Conservation (phyloP, 768 basidiomycete species). For the Boletus rex-veris region DNA sequence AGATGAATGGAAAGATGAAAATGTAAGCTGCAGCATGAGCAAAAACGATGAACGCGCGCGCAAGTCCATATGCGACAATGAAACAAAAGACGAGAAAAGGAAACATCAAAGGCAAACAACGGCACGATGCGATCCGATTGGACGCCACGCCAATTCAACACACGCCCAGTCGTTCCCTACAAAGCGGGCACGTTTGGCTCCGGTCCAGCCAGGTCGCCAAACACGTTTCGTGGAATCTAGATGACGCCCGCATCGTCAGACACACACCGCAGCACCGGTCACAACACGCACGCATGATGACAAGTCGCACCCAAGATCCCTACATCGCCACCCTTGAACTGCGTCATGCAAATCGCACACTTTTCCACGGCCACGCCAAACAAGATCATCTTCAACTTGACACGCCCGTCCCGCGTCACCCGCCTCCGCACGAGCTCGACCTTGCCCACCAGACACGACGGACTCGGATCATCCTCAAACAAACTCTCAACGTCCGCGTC, state of each 20-base stretch:
- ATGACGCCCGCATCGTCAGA: background rate
- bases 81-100: background rate
- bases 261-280: too few species aligned
- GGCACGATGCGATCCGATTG: background rate
- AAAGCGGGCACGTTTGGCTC: conserved; percentile 63
- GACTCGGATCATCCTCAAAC: background rate
- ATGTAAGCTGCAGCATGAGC: conserved; percentile 12
- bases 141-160: conserved; percentile 7
- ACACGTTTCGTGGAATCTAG: conserved; percentile 60
- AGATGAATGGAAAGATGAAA: conserved; percentile 4
- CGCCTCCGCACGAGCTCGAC: conserved; percentile 60
- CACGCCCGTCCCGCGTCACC: conserved; percentile 57
- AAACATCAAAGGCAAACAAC: background rate
- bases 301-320: conserved; percentile 58
- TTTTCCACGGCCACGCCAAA: conserved; percentile 62
- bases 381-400: conserved; percentile 66
- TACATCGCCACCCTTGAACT: conserved; percentile 58
- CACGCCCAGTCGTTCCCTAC: conserved; percentile 45
- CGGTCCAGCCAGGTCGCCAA: conserved; percentile 58
- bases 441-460: conserved; percentile 35
- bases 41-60: conserved; percentile 6
- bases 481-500: conserved; percentile 1
- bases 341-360: conserved; percentile 71
- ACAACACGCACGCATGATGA: conserved; percentile 47
- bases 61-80: conserved; percentile 10